phyloP scores from a whole-genome alignment of 768 basidiomycete species.

The Naganishia onofrii region DNA sequence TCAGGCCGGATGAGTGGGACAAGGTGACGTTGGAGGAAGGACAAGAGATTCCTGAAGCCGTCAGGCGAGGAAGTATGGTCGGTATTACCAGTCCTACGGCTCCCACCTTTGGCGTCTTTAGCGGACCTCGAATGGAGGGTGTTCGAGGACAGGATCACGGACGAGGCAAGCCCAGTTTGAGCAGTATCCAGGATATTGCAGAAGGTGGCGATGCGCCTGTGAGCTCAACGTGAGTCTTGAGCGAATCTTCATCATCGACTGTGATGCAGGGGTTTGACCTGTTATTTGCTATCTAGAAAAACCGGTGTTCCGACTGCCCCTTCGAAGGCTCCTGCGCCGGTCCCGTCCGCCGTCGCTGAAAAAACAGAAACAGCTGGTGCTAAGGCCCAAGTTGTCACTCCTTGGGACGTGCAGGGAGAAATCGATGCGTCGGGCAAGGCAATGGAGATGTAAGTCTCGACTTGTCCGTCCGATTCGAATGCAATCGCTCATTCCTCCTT shows the following conservation, averaged over 20 bases:
- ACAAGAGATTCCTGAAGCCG: slow-evolving; percentile 47
- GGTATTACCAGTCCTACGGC: slow-evolving; percentile 29
- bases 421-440: slow-evolving; percentile 77
- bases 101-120: slow-evolving; percentile 16
- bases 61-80: slow-evolving; percentile 39
- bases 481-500: background rate
- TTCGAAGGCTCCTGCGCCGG: slow-evolving; percentile 20
- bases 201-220: background rate
- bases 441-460: slow-evolving; percentile 57
- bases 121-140: slow-evolving; percentile 1
- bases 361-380: slow-evolving; percentile 19
- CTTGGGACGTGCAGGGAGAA: slow-evolving; percentile 95
- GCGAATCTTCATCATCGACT: background rate
- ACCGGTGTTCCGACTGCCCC: slow-evolving; percentile 23
- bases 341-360: slow-evolving; percentile 15
- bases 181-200: slow-evolving; percentile 22
- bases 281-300: slow-evolving; percentile 1
- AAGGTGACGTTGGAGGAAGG: slow-evolving; percentile 47
- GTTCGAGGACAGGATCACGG: slow-evolving; percentile 17
- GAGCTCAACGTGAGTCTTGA: slow-evolving; percentile 7
- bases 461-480: background rate
- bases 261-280: background rate
- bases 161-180: slow-evolving; percentile 30
- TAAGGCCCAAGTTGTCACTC: slow-evolving; percentile 78
- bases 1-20: slow-evolving; percentile 49